Evolutionary conservation across 2,329 filamentous ascomycete species (phyloP).

Genomic region (Alternaria consortialis): DNA sequence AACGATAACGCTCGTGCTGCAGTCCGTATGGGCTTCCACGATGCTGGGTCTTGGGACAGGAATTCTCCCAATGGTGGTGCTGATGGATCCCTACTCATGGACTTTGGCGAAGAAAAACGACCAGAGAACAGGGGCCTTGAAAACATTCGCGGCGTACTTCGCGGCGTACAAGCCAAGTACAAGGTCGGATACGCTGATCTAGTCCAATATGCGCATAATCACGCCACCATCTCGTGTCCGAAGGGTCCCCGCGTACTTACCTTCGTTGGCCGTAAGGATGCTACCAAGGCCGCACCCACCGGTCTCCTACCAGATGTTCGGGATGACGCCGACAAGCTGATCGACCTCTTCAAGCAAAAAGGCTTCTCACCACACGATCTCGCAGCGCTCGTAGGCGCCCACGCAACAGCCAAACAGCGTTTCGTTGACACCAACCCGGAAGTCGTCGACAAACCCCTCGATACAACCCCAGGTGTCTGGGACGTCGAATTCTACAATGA

Average conservation of each 20-base stretch:
- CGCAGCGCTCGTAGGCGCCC: conserved; percentile 64
- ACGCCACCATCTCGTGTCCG: conserved; percentile 61
- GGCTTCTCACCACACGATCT: conserved; percentile 61
- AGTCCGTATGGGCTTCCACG: conserved; percentile 49
- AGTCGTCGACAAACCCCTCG: conserved; percentile 52
- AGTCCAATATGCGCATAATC: conserved; percentile 59
- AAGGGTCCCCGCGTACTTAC: conserved; percentile 62
- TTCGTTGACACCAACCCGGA: conserved; percentile 54
- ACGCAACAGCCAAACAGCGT: conserved; percentile 60
- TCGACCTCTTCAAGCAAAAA: conserved; percentile 61
- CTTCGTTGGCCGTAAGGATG: conserved; percentile 62
- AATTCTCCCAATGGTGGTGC: conserved; percentile 50
- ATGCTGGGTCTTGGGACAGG: conserved; percentile 49
- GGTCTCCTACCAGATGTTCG: conserved; percentile 58
- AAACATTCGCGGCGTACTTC: conserved; percentile 52
- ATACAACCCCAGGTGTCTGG: conserved; percentile 61
- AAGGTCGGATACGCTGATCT: conserved; percentile 63
- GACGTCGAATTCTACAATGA: conserved; percentile 61
- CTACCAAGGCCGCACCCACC: conserved; percentile 51
- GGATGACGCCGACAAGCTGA: conserved; percentile 54
- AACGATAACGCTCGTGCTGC: conserved; percentile 49
- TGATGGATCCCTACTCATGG: conserved; percentile 54
- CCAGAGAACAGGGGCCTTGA: conserved; percentile 58
- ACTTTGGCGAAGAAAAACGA: conserved; percentile 48
- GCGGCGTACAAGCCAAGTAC: conserved; percentile 53